phyloP scores from a whole-genome alignment of 345 rosid species.

The Durio zibethinus region DNA sequence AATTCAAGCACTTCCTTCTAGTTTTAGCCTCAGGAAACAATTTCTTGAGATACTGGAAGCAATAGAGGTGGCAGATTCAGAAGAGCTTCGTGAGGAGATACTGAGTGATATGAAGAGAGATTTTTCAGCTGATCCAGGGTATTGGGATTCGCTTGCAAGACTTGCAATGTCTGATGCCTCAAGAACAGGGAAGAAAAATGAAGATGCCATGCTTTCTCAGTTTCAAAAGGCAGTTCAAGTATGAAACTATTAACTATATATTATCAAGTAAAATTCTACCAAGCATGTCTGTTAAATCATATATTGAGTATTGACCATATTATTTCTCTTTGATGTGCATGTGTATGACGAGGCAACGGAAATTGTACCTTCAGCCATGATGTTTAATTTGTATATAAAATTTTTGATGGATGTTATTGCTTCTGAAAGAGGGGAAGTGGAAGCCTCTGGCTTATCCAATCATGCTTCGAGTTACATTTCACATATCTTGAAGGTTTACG shows the following conservation, averaged over 20 bases:
- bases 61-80: constrained; percentile 57
- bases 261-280: neutral
- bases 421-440: constrained; percentile 32
- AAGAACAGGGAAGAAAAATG: constrained; percentile 21
- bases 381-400: constrained; percentile 57
- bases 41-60: constrained; percentile 77
- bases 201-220: constrained; percentile 27
- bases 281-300: neutral
- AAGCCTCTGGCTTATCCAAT: constrained; percentile 22
- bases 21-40: constrained; percentile 63
- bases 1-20: constrained; percentile 61
- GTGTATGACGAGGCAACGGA: constrained; percentile 72
- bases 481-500: constrained; percentile 47
- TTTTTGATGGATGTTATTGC: constrained; percentile 54
- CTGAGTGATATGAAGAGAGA: constrained; percentile 74
- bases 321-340: constrained; percentile 36
- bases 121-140: constrained; percentile 58
- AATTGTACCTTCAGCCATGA: constrained; percentile 46
- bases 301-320: neutral
- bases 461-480: constrained; percentile 32
- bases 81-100: constrained; percentile 54
- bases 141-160: constrained; percentile 95
- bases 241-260: constrained; percentile 1
- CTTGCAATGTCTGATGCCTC: constrained; percentile 41
- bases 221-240: constrained; percentile 72